Evolutionary conservation across 2,329 filamentous ascomycete genomes (phyloP), one percentile per base, ranked within the genome.

Genomic region (Leptographium lundbergii): DNA sequence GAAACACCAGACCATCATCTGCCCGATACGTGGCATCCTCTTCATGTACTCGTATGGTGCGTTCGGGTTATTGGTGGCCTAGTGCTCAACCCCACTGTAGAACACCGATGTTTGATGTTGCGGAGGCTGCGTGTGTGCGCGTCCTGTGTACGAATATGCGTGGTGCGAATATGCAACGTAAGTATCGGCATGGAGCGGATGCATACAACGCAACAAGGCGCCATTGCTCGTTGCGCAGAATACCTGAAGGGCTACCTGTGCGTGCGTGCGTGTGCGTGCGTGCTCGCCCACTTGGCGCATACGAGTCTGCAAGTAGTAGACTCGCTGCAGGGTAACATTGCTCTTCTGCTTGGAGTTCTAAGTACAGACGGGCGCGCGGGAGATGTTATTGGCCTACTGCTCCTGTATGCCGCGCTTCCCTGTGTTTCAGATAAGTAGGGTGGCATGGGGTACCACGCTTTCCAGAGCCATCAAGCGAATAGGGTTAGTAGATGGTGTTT

Each of bases 361-460:
- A 42, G 53, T 27, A 55, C 32, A 36, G 53, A 55, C 53, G 53
- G 53, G 22, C 13, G 19, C 34, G 53, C n/a, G 36, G 9, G 32
- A 34, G 32, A 17, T 24, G 13, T 45, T 11, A 55, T 55, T 55
- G 53, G 53, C 34, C 36, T 17, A 17, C 9, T 22, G 11, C 34
- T 45, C 22, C 24, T 42, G 34, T 42, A 55, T n/a, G 14, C 22
- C 22, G 19, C 13, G 24, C 53, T 42, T 39, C 34, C 52, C 34
- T 24, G 53, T 55, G 53, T 55, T 55, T 55, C 53, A 55, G 53
- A 55, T 55, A 51, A 29, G 34, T 24, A 54, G 34, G 36, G 22
- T 45, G 53, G 24, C 24, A 55, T 42, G 53, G 53, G 53, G 34
- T 7, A 25, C 36, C 53, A 55, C 25, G 25, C 48, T 27, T 13